Evolutionary conservation across 441 rosid species (phyloP).

Genomic region (Hypseocharis bilobata): DNA sequence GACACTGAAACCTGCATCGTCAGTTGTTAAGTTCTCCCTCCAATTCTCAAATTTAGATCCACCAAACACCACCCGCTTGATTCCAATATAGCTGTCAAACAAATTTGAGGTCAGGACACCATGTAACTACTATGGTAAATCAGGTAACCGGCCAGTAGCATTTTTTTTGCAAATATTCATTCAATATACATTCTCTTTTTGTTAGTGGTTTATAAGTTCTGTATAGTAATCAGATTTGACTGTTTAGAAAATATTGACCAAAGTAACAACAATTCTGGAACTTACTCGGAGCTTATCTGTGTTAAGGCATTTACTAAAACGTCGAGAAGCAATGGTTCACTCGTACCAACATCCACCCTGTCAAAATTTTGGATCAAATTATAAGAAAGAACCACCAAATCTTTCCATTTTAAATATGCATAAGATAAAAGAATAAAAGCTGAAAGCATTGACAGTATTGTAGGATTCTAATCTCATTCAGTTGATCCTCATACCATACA

Average conservation of each 20-base stretch:
- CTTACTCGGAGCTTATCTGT: conserved; percentile 87
- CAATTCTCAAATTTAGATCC: conserved; percentile 70
- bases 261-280: neutral
- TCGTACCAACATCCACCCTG: conserved; percentile 81
- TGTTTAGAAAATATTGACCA: neutral
- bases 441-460: neutral
- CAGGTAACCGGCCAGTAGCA: too few species aligned
- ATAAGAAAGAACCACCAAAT: conserved; percentile 9
- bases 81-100: conserved; percentile 52
- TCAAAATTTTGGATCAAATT: conserved; percentile 17
- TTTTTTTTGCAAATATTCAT: too few species aligned
- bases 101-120: too few species aligned
- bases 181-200: neutral
- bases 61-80: conserved; percentile 72
- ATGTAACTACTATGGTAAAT: too few species aligned
- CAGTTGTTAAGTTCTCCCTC: conserved; percentile 62
- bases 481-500: conserved; percentile 42
- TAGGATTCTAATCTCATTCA: neutral
- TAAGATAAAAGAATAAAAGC: neutral
- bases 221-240: too few species aligned
- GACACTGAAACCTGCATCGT: conserved; percentile 57
- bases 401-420: neutral
- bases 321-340: conserved; percentile 73
- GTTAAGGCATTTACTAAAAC: conserved; percentile 71
- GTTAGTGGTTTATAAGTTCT: too few species aligned